Evolutionary conservation across 1,139 yeast species (phyloP), one percentile per base, ranked within the genome.

Genomic region (Meyerozyma smithsonii): DNA sequence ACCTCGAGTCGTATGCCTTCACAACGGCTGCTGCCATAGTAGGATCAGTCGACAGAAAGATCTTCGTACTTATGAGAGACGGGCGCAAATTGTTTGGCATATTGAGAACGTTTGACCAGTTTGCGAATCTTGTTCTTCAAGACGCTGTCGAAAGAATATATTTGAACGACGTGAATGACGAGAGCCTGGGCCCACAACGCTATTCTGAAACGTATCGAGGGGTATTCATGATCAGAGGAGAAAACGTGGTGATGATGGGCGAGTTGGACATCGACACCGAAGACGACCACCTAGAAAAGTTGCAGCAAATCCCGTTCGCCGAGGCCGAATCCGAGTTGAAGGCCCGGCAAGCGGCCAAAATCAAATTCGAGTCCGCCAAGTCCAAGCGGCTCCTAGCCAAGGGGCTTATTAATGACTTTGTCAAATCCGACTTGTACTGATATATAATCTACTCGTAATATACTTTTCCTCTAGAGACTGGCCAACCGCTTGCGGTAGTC

Each of bases 21-120:
- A 92, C 97, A 39, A 92, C 98, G 1, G 95, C 97, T 0, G 97
- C 97, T 1, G 95, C 96, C 21, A 79, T 92, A 41, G 89, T 92
- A 35, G 96, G 96, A 20, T 84, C 95, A 15, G 96, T 92, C 16
- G 97, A 92, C 61, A 79, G 95, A 60, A 83, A 82, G 54, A 84
- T 88, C 32, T 83, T 88, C 52, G 95, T 89, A 7, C 74, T 88
- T 37, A 71, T 92, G 49, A 83, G 96, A 58, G 98, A 90, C 58
- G 97, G 97, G 26, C 77, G 94, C 51, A 81, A 83, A 51, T 69
- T 92, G 32, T 84, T 87, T 60, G 99, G 98, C 15, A 32, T 90
- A 21, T 71, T 92, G 51, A 77, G 99, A 62, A 89, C 97, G 1
- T 92, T 92, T 62, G 99, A 92, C 64, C 97, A 92, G 61, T 92